Evolutionary conservation across 208 protist genomes (phyloP).

Genomic region (Leishmania aethiopica): DNA sequence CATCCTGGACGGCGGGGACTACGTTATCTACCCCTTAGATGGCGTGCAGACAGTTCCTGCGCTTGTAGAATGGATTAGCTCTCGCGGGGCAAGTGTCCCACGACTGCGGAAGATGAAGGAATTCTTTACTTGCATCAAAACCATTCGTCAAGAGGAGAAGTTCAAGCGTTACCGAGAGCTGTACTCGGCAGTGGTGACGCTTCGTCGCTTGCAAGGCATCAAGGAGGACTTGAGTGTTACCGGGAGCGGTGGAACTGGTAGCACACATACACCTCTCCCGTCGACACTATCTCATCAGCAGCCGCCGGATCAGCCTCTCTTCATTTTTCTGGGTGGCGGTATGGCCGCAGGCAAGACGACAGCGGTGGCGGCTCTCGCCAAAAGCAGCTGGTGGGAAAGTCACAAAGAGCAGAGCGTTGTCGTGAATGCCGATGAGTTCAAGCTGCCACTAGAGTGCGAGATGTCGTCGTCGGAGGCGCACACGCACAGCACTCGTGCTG

Average conservation of each 20-base stretch:
- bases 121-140: constrained; percentile 52
- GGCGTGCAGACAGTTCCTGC: constrained; percentile 43
- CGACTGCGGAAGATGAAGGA: constrained; percentile 37
- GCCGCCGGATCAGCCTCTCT: constrained; percentile 53
- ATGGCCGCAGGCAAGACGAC: constrained; percentile 92
- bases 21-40: constrained; percentile 46
- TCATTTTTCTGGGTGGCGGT: constrained; percentile 89
- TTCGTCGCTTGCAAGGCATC: constrained; percentile 58
- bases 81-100: constrained; percentile 40
- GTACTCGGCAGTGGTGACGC: constrained; percentile 63
- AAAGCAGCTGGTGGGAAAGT: constrained; percentile 73
- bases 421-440: constrained; percentile 89
- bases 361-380: constrained; percentile 66
- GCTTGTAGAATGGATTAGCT: constrained; percentile 66
- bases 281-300: background rate
- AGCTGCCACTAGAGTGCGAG: constrained; percentile 45
- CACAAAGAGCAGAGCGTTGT: constrained; percentile 78
- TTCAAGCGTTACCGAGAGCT: constrained; percentile 57
- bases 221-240: constrained; percentile 3
- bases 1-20: constrained; percentile 18
- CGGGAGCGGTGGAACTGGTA: background rate
- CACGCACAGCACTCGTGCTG: constrained; percentile 69
- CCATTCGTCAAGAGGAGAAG: constrained; percentile 52
- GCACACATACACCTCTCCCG: background rate
- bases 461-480: constrained; percentile 36